Evolutionary conservation across 805 yeast species (phyloP).

Genomic region (Wickerhamomyces xylosicus): DNA sequence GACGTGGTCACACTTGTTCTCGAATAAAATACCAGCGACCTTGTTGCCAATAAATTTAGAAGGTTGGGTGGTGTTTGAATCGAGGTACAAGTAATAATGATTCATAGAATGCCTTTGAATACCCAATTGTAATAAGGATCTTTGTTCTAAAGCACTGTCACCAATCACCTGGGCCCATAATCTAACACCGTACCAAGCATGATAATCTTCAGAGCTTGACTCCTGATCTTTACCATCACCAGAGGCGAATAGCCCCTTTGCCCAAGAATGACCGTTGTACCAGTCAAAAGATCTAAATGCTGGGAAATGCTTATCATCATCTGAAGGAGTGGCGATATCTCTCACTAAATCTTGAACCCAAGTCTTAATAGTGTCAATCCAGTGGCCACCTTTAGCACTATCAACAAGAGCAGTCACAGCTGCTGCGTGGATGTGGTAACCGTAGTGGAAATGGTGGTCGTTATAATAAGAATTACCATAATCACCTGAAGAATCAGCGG

Average conservation of each 20-base stretch:
- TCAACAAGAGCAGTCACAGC: constrained; percentile 55
- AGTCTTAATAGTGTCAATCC: constrained; percentile 38
- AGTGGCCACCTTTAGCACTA: constrained; percentile 34
- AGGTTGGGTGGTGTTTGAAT: constrained; percentile 49
- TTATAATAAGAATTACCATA: constrained; percentile 64
- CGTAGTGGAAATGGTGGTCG: constrained; percentile 73
- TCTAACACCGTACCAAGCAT: constrained; percentile 58
- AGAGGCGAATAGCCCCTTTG: constrained; percentile 57
- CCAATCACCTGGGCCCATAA: constrained; percentile 51
- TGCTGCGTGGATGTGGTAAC: constrained; percentile 63
- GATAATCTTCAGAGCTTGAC: constrained; percentile 66
- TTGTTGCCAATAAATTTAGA: constrained; percentile 44
- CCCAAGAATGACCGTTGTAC: constrained; percentile 75
- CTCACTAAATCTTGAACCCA: constrained; percentile 54
- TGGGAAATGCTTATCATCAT: constrained; percentile 48
- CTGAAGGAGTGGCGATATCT: constrained; percentile 55
- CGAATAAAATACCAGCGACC: constrained; percentile 67
- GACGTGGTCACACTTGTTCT: constrained; percentile 62
- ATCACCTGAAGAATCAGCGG: constrained; percentile 52
- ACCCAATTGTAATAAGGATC: constrained; percentile 53
- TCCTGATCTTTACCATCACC: constrained; percentile 77
- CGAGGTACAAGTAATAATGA: constrained; percentile 41
- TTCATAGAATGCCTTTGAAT: constrained; percentile 43
- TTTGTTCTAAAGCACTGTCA: constrained; percentile 38
- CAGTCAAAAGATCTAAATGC: constrained; percentile 62